Base-by-base conservation (phyloP, 2,329 filamentous ascomycete genomes). In the Diaporthe citri region DNA sequence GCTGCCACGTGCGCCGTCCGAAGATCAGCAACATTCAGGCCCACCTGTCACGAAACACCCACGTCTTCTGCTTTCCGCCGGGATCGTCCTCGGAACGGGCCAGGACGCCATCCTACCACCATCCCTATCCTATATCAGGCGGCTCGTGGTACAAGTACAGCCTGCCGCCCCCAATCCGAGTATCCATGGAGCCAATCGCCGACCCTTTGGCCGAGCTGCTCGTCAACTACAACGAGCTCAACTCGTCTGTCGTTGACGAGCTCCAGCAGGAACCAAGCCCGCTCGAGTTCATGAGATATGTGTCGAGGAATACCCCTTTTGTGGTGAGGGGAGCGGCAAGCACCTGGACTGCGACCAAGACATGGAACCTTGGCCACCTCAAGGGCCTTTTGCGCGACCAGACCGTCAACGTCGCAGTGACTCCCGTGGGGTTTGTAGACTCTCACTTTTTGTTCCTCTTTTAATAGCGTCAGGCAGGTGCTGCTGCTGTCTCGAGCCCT, bases 231-330 rank as follows among this genome's bases (percentile, higher is more conserved):
- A 90, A 93, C 80, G 93, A 95, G 78, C 89, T 96, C 72, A 96
- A 96, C 80, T 83, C 87, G 73, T 81, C 85, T 31, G 79, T 80
- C 22, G 86, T 95, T 74, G 89, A 93, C 60, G 90, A 92, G 78
- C 87, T 95, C 3, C 57, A 86, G 20, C 86, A 89, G 56, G 90
- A 93, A 66, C 94, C 94, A 5, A 94, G 92, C 39, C 90, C 94
- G 0, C 88, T 97, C 8, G 93, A 96, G 80, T 96, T 96, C 81
- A 93, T 95, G 91, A 90, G 93, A 79, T 93, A 91, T 82, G 93
- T 96, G 28, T 88, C 93, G 22, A 88, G 86, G 48, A 97, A 96
- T 81, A 89, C 91, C 1, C 94, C 94, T 0, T 96, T 96, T 78
- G 89, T 96, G 3, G 85, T 96, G 39, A 88, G 93, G 51, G 85